These are phyloP conservation scores for Tolypocladium inflatum DNA, from an alignment of 2,329 filamentous ascomycete genomes.

Conservation along the genomic window DNA sequence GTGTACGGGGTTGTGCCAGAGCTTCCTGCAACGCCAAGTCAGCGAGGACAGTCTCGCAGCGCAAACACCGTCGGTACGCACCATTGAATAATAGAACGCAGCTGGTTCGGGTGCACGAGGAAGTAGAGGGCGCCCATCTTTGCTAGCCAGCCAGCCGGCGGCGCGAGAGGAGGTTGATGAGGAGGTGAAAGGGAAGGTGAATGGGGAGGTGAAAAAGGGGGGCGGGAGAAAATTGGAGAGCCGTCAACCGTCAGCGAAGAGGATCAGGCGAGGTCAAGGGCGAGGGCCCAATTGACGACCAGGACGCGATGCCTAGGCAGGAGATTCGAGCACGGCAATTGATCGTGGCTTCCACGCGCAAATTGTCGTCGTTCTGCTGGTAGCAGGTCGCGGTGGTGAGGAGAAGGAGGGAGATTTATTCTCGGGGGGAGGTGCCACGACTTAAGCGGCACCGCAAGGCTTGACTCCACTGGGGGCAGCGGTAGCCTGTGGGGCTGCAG, in stretches of 20 bases:
- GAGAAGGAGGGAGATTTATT: background rate
- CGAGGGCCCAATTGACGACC: background rate
- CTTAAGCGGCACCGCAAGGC: background rate
- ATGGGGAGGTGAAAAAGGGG: background rate
- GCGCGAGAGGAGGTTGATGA: background rate
- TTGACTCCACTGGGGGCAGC: background rate
- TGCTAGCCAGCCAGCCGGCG: slow-evolving; percentile 7
- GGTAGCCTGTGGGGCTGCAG: background rate
- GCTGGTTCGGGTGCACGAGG: slow-evolving; percentile 63
- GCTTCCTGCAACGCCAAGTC: slow-evolving; percentile 54
- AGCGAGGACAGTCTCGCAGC: slow-evolving; percentile 3
- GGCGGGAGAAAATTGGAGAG: background rate
- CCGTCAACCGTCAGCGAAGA: background rate
- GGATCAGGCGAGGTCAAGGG: background rate
- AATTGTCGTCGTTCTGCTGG: background rate
- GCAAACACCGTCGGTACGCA: slow-evolving; percentile 28
- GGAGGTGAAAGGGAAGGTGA: background rate
- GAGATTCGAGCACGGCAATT: background rate
- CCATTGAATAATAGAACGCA: slow-evolving; percentile 86
- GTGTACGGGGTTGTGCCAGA: slow-evolving; percentile 94
- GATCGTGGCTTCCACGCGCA: background rate
- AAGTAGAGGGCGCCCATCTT: slow-evolving; percentile 62
- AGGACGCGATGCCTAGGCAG: background rate
- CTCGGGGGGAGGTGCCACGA: background rate
- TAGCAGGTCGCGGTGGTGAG: background rate